phyloP scores from a whole-genome alignment of 352 stramenopile genomes.

The Sclerospora graminicola region DNA sequence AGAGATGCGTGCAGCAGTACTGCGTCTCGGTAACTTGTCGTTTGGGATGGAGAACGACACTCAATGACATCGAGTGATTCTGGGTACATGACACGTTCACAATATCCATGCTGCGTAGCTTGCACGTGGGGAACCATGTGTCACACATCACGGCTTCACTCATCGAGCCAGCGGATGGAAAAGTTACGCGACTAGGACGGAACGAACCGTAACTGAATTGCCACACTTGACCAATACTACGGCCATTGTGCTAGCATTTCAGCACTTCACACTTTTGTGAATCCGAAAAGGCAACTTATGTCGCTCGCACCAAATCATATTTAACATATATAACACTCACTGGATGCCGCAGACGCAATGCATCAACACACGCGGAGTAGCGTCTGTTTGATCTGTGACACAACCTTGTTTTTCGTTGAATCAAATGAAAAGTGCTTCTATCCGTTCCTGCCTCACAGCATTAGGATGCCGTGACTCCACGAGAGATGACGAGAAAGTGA shows the following conservation, averaged over 20 bases:
- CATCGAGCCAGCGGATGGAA: slow-evolving; percentile 19
- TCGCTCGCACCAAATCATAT: slow-evolving; percentile 30
- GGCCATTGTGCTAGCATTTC: slow-evolving; percentile 38
- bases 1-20: too few species aligned
- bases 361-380: slow-evolving; percentile 48
- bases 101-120: slow-evolving; percentile 42
- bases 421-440: too few species aligned
- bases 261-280: slow-evolving; percentile 64
- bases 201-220: slow-evolving; percentile 70
- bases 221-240: slow-evolving; percentile 59
- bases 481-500: slow-evolving; percentile 78
- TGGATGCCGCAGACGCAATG: slow-evolving; percentile 35
- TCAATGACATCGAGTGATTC: slow-evolving; percentile 71
- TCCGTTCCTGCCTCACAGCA: too few species aligned
- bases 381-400: slow-evolving; percentile 50
- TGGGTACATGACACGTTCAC: slow-evolving; percentile 60
- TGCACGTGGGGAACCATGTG: slow-evolving; percentile 46
- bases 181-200: slow-evolving; percentile 57
- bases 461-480: slow-evolving; percentile 65
- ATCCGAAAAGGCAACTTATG: slow-evolving; percentile 59
- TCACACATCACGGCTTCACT: slow-evolving; percentile 34
- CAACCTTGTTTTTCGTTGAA: slow-evolving; percentile 80
- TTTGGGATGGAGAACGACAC: too few species aligned
- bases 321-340: slow-evolving; percentile 54
- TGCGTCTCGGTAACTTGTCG: too few species aligned